These are phyloP conservation scores for Ceratocystis huliohia DNA, from an alignment of 2,329 filamentous ascomycete species.

Conservation along the genomic window DNA sequence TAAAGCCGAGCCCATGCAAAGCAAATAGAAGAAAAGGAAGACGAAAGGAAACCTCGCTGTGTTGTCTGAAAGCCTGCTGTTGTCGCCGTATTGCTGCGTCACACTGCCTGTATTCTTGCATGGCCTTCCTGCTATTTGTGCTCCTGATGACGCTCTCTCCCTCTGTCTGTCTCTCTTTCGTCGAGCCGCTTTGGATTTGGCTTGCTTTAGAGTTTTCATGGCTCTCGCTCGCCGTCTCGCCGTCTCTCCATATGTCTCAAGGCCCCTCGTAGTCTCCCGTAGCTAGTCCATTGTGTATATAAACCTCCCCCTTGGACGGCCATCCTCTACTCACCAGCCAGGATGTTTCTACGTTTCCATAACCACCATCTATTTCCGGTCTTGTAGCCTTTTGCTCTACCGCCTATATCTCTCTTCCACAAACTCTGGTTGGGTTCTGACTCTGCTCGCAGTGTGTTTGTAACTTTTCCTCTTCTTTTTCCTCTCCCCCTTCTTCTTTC, in stretches of 20 bases:
- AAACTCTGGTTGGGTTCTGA: not conserved
- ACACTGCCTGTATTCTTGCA: slow-evolving; percentile 1
- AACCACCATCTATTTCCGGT: not conserved
- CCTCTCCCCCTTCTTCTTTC: not conserved
- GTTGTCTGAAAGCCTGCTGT: not conserved
- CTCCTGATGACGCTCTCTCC: slow-evolving; percentile 5
- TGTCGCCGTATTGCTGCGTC: not conserved
- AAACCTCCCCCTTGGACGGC: no score
- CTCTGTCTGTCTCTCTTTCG: not conserved
- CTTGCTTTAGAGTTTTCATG: not conserved
- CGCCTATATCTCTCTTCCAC: not conserved
- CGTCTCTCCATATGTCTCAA: no score
- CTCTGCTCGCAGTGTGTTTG: not conserved
- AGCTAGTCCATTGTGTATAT: no score
- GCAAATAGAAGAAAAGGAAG: not conserved
- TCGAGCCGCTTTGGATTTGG: no score
- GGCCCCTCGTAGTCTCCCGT: no score
- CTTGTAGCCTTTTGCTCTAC: slow-evolving; percentile 3
- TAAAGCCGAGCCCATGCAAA: not conserved
- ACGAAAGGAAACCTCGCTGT: not conserved
- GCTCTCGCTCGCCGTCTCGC: not conserved
- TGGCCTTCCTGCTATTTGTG: not conserved
- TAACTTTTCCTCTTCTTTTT: not conserved
- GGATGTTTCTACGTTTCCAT: not conserved
- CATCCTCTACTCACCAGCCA: not conserved